phyloP scores from a whole-genome alignment of 163 green algal genomes.

The Chlamydomonas reinhardtii region DNA sequence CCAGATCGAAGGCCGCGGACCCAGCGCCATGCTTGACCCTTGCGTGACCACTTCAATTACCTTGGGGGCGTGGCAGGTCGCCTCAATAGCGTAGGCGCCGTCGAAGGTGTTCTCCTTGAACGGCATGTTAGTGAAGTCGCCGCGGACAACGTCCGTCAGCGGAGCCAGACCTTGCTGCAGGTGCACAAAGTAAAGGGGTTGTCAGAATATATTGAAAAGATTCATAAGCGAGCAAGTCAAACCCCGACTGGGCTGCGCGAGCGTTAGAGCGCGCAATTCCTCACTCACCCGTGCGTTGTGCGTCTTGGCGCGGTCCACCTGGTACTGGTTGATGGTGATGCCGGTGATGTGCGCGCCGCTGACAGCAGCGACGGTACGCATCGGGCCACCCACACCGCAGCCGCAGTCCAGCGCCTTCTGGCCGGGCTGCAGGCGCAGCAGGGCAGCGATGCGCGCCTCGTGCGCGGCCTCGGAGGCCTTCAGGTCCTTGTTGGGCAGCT shows the following conservation, averaged over 20 bases:
- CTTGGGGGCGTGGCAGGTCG: conserved; percentile 93
- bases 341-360: conserved; percentile 94
- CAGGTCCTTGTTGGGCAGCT: conserved; percentile 82
- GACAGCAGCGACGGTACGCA: conserved; percentile 94
- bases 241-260: not conserved
- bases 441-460: conserved; percentile 81
- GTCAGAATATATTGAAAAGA: too few species aligned
- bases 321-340: conserved; percentile 99
- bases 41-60: not conserved
- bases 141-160: conserved; percentile 88
- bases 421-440: conserved; percentile 81
- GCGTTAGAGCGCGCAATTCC: not conserved
- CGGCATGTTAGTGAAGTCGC: conserved; percentile 97
- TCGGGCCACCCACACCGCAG: conserved; percentile 96
- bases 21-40: too few species aligned
- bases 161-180: conserved; percentile 75
- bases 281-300: conserved; percentile 83
- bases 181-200: not conserved
- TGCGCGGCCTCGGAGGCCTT: conserved; percentile 86
- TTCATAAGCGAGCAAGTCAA: conserved; percentile 2
- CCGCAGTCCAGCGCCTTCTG: conserved; percentile 94
- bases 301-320: conserved; percentile 84
- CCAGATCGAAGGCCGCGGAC: too few species aligned
- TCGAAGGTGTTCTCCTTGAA: conserved; percentile 90
- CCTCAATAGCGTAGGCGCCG: conserved; percentile 96